Percentiles rank a stretch among this genome's conserved stretches.
Evolutionary conservation across 129 eudicot species (phyloP).

Genomic region (Escallonia herrerae): DNA sequence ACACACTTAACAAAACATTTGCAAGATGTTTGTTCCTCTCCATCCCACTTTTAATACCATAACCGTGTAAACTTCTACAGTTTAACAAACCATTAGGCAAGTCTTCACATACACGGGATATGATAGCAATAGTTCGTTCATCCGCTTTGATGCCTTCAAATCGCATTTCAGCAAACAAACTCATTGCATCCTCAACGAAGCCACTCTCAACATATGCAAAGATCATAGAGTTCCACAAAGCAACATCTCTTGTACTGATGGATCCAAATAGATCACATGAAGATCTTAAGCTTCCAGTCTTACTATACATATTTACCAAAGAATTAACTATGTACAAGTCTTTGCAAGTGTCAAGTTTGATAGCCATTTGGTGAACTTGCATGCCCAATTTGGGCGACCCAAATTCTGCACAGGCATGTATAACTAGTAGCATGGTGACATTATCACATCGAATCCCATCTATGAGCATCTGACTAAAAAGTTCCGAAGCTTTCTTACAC

Average conservation of each 20-base stretch:
- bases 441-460: slow-evolving; percentile 34
- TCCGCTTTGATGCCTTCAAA: slow-evolving; percentile 25
- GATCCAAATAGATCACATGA: slow-evolving; percentile 38
- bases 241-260: slow-evolving; percentile 24
- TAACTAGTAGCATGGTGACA: slow-evolving; percentile 35
- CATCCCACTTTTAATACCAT: slow-evolving; percentile 34
- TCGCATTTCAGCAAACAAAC: slow-evolving; percentile 30
- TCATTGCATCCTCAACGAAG: slow-evolving; percentile 19
- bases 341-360: slow-evolving; percentile 25
- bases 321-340: slow-evolving; percentile 29
- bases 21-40: slow-evolving; percentile 21
- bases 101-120: slow-evolving; percentile 29
- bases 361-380: slow-evolving; percentile 55
- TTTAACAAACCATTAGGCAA: slow-evolving; percentile 25
- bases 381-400: slow-evolving; percentile 25
- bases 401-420: slow-evolving; percentile 41
- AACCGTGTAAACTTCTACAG: slow-evolving; percentile 44
- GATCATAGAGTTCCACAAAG: slow-evolving; percentile 52
- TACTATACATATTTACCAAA: slow-evolving; percentile 39
- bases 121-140: slow-evolving; percentile 36
- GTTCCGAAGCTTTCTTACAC: slow-evolving; percentile 23
- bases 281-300: slow-evolving; percentile 24
- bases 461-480: slow-evolving; percentile 36
- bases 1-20: slow-evolving; percentile 44
- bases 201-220: slow-evolving; percentile 34